Base-by-base conservation (phyloP, 306 rosid genomes). In the Lotus japonicus region DNA sequence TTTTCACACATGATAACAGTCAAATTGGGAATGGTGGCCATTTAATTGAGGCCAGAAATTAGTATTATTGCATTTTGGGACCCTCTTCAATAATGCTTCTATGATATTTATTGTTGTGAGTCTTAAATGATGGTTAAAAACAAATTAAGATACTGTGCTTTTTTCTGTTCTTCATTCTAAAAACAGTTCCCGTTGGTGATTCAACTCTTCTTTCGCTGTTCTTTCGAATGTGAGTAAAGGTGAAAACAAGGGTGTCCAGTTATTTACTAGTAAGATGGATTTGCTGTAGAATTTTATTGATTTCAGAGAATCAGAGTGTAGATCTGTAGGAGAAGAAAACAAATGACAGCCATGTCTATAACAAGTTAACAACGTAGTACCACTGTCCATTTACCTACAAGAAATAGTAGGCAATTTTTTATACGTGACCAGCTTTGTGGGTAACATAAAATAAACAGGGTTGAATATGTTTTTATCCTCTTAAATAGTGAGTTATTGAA, bases 21-120 rank as follows among this genome's bases (percentile, higher is more conserved):
- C 41, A 70, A 71, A 28, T 62, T 42, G 53, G 38, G 72, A 68
- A 68, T 56, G 38, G 38, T 57, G 64, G 39, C 23, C 75, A 73
- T 46, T 73, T 7, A 83, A 73, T 55, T 61, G 23, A 43, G 75
- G 56, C 59, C 53, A 42, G 19, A 5, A 9, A 7, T 58, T 7
- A 35, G 9, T 7, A 14, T 17, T 5, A 46, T 81, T 39, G 11
- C 45, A 58, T 62, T 61, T 71, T 59, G 77, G 79, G 85, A 41
- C 84, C 79, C 82, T 48, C 70, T 49, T 76, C 71, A 61, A 76
- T 78, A 52, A 73, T 72, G 63, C 3, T 21, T 1, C 26, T 21
- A 21, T 21, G n/a, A 21, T 21, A 1, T 21, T 1, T 21, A 3
- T 21, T 21, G 1, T 21, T 21, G 26, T 21, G 26, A 21, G 1